Evolutionary conservation across 148 eudicot genomes (phyloP), one percentile per base, ranked within the genome.

Genomic region (Hydrangea macrophylla): DNA sequence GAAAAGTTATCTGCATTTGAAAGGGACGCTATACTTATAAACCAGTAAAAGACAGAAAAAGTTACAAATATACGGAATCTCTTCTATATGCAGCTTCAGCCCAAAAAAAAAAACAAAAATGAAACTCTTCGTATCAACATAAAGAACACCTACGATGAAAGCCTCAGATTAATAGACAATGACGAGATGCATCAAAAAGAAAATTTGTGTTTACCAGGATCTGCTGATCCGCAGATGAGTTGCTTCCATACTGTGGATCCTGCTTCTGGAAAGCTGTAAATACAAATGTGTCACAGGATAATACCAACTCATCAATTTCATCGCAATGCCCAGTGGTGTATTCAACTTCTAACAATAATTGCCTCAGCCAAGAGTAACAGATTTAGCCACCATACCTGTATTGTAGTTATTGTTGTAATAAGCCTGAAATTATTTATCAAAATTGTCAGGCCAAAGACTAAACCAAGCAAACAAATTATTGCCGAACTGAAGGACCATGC

Each of bases 171-270:
- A 40, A 13, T 42, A 10, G 11, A 48, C 26, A 45, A n/a, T 18
- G 22, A 31, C 23, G 28, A 71, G 18, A 68, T 35, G 13, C 28
- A 55, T 12, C 13, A 31, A 33, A n/a, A 55, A 13, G 36, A 53
- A 53, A 23, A 65, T 33, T 26, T 55, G 18, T 55, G 30, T 50
- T 60, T 94, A 95, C 99, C 82, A 95, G 83, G 64, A 95, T 95
- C 74, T 95, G 99, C 66, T 95, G 96, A 44, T 95, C 99, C 40
- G 96, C 96, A 68, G 75, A 79, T 60, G 88, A 87, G 72, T 88
- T 70, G 71, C 79, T 81, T 42, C 89, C 73, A 48, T 58, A 79
- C 51, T 65, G 30, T 37, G 69, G 48, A 76, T 89, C 99, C 77
- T 74, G 85, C 42, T 58, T 85, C 73, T 84, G 90, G 58, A 62